These are phyloP conservation scores for Echeveria elegans DNA, from an alignment of 164 flowering plant genomes.

Conservation along the genomic window DNA sequence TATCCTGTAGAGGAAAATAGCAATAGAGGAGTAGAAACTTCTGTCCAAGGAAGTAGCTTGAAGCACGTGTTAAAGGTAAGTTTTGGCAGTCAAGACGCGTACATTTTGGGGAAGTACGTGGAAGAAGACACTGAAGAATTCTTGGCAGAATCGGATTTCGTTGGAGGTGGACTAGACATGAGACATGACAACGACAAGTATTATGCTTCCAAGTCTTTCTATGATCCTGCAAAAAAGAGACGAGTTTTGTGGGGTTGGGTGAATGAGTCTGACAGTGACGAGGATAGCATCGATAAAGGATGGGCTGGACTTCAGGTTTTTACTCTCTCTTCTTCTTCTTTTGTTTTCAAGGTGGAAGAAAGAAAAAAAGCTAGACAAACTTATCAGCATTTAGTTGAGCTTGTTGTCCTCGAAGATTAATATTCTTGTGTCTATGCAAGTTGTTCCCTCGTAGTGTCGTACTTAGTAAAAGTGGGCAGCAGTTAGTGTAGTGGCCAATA, in stretches of 20 bases:
- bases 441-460: background rate
- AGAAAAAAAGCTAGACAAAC: too few species aligned
- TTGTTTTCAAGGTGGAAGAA: too few species aligned
- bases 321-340: too few species aligned
- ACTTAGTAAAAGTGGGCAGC: too few species aligned
- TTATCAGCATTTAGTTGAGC: too few species aligned
- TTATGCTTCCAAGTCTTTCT: conserved; percentile 60
- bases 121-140: conserved; percentile 16
- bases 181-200: conserved; percentile 58
- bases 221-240: conserved; percentile 27
- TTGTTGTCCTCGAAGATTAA: too few species aligned
- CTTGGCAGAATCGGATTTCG: conserved; percentile 22
- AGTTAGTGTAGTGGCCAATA: too few species aligned
- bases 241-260: conserved; percentile 56
- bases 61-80: conserved; percentile 44
- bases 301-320: conserved; percentile 65
- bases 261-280: conserved; percentile 28
- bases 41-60: conserved; percentile 11
- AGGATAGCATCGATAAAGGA: conserved; percentile 27
- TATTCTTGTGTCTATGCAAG: too few species aligned
- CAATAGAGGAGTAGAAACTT: conserved; percentile 34
- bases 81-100: conserved; percentile 28
- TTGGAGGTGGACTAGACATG: conserved; percentile 15
- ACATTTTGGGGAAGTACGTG: conserved; percentile 35
- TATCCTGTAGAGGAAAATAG: conserved; percentile 35